Conservation (phyloP, 2,329 filamentous ascomycete species). For the Diaporthe batatas region DNA sequence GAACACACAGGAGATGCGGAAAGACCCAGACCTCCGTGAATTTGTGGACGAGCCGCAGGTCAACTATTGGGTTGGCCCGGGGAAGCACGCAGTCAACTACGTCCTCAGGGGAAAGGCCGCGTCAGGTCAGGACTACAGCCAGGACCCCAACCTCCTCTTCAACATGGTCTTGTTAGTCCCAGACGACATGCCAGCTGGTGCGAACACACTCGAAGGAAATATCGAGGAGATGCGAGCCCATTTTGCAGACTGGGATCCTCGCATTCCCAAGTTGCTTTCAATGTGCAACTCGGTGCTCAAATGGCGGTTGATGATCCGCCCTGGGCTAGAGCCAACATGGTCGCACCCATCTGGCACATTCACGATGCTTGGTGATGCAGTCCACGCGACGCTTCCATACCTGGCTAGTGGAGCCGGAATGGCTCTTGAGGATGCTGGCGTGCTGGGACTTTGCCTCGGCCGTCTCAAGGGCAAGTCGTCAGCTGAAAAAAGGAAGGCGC, state of each 20-base stretch:
- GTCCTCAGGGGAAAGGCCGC: conserved; percentile 54
- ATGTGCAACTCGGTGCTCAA: conserved; percentile 71
- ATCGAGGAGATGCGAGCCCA: conserved; percentile 62
- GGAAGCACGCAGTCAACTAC: conserved; percentile 66
- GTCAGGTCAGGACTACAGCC: conserved; percentile 16
- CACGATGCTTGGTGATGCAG: conserved; percentile 73
- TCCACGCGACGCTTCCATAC: conserved; percentile 75
- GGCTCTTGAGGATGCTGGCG: conserved; percentile 71
- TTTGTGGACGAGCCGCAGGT: conserved; percentile 63
- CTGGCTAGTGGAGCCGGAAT: conserved; percentile 69
- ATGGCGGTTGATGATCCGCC: conserved; percentile 71
- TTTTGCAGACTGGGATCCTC: conserved; percentile 70
- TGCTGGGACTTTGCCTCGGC: conserved; percentile 67
- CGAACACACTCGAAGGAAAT: conserved; percentile 61
- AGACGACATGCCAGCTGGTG: conserved; percentile 61
- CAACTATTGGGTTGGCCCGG: conserved; percentile 66
- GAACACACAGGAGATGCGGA: conserved; percentile 58
- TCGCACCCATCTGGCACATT: conserved; percentile 67
- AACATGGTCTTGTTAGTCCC: conserved; percentile 66
- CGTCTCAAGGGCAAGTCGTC: conserved; percentile 57
- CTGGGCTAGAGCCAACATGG: conserved; percentile 65
- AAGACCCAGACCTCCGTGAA: conserved; percentile 58
- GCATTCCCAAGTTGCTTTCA: conserved; percentile 66
- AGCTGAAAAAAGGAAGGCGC: conserved; percentile 51
- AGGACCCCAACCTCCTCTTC: conserved; percentile 55